These are phyloP conservation scores for Globisporangium middletonii DNA, from an alignment of 352 stramenopile species.

Conservation along the genomic window DNA sequence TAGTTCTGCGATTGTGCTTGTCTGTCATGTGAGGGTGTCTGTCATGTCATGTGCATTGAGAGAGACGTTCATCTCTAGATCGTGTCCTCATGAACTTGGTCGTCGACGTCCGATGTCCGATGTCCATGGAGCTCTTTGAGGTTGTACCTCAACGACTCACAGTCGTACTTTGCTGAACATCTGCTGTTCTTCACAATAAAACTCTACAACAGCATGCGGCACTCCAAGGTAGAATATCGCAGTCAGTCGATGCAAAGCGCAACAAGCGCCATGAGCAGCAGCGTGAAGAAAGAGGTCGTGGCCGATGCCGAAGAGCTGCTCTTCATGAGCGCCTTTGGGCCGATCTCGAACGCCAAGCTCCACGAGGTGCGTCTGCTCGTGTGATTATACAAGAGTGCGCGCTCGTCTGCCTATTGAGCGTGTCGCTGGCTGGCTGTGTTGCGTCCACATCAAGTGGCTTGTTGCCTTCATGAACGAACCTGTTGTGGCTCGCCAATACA, in stretches of 20 bases:
- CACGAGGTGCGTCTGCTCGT: slow-evolving; percentile 33
- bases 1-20: not conserved
- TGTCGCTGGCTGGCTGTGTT: not conserved
- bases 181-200: too few relatives aligned
- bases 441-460: not conserved
- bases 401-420: not conserved
- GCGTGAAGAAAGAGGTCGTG: slow-evolving; percentile 18
- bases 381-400: not conserved
- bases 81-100: too few relatives aligned
- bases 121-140: too few relatives aligned
- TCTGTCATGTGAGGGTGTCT: not conserved
- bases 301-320: slow-evolving; percentile 26
- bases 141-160: too few relatives aligned
- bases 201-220: too few relatives aligned
- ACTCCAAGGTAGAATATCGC: not conserved
- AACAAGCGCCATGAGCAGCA: slow-evolving; percentile 18
- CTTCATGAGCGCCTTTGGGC: slow-evolving; percentile 29
- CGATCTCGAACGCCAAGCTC: slow-evolving; percentile 62
- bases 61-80: too few relatives aligned
- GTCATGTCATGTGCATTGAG: not conserved
- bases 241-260: not conserved
- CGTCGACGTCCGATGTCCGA: too few relatives aligned
- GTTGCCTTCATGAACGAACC: not conserved
- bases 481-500: not conserved
- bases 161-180: too few relatives aligned